Evolutionary conservation across 83 land plant species (phyloP).

Genomic region (Isoetes engelmannii): DNA sequence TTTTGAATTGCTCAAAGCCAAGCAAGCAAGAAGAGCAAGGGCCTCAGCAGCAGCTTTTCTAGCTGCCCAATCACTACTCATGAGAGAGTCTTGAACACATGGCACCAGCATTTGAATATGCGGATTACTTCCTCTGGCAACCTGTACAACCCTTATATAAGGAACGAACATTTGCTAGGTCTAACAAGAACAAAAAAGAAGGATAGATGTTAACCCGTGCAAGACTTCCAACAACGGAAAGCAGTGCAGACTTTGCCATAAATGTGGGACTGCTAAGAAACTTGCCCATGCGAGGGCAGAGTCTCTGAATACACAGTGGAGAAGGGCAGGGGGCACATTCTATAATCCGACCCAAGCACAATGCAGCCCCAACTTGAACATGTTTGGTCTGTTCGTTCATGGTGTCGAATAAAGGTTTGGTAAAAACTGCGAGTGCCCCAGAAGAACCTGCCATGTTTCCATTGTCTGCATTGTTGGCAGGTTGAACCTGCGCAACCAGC

Average conservation of each 20-base stretch:
- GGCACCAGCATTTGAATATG: slow-evolving; percentile 28
- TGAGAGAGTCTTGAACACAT: slow-evolving; percentile 34
- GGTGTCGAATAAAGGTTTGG: slow-evolving; percentile 45
- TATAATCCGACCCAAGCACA: slow-evolving; percentile 52
- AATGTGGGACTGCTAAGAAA: slow-evolving; percentile 36
- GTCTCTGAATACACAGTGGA: slow-evolving; percentile 29
- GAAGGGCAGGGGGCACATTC: slow-evolving; percentile 36
- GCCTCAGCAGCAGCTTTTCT: slow-evolving; percentile 68
- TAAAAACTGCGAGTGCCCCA: slow-evolving; percentile 32
- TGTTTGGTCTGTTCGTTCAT: slow-evolving; percentile 48
- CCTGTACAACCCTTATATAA: background rate
- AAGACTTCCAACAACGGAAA: slow-evolving; percentile 40
- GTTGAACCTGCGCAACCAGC: slow-evolving; percentile 21
- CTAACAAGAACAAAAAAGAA: slow-evolving; percentile 17
- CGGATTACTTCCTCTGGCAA: background rate
- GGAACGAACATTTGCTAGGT: background rate
- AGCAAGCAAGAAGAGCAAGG: slow-evolving; percentile 30
- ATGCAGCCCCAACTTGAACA: slow-evolving; percentile 48
- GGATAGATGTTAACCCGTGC: slow-evolving; percentile 27
- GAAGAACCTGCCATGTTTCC: slow-evolving; percentile 2
- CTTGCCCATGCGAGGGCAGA: slow-evolving; percentile 43
- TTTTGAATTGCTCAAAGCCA: slow-evolving; percentile 21
- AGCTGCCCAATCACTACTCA: slow-evolving; percentile 58
- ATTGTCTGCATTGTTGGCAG: slow-evolving; percentile 5
- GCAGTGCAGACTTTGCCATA: slow-evolving; percentile 55